Base-by-base conservation (phyloP, 176 grass and related monocot genomes). In the Oryza glaberrima region DNA sequence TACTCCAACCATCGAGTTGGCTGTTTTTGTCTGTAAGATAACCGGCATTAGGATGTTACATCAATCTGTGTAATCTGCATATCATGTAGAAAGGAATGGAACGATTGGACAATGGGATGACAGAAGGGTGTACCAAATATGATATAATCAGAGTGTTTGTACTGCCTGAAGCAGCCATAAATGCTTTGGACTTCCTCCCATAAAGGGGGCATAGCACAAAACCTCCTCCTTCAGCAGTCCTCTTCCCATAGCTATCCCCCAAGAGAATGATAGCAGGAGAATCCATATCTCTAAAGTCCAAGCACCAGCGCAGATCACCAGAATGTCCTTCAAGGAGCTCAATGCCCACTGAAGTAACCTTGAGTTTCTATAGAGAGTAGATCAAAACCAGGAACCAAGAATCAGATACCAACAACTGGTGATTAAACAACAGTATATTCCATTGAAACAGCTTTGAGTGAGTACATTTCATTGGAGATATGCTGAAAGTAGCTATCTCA, bases 211-310 rank as follows among this genome's bases (percentile, higher is more conserved):
- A 99, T 72, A 99, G 81, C 61, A 96, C 90, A 89, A 99, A 99
- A 43, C 93, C 96, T 61, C 96, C 90, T 52, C 91, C 90, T 83
- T 99, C 96, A 80, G 84, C 12, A 72, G 75, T 90, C 88, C 88
- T 95, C 67, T 83, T 99, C 36, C 96, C 96, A 49, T 89, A 94
- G 79, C 71, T 96, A 84, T 94, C 88, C 4, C 86, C 88, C 78
- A 96, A 84, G 76, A 96, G 74, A 72, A 99, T 60, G 13, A 99
- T 81, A 78, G 93, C 90, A 9, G 93, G 90, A 65, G 90, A 96
- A 88, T 92, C 88, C 96, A 99, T 99, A 84, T 96, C 93, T 89
- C 93, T 99, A 73, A 96, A 99, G 85, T 99, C 91, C 86, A 99
- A 90, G 80, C 93, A 99, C 96, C 96, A 99, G 51, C 91, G 83